These are phyloP conservation scores for Penicillium coprophilum DNA, from an alignment of 495 filamentous ascomycete genomes.

Conservation along the genomic window DNA sequence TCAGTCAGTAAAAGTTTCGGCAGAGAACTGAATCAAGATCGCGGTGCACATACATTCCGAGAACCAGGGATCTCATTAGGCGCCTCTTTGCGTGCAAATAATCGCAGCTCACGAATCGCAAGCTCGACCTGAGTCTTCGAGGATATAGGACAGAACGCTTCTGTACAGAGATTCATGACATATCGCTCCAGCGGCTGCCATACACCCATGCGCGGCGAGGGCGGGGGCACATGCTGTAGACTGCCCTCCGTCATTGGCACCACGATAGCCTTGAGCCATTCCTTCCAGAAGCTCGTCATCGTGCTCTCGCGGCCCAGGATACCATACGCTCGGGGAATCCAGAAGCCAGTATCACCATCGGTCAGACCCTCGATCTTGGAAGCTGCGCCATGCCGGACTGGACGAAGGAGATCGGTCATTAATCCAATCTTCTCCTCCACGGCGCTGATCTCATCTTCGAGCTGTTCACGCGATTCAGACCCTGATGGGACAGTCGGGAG, in stretches of 20 bases:
- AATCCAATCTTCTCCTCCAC: constrained; percentile 96
- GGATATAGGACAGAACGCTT: constrained; percentile 85
- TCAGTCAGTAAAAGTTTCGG: constrained; percentile 23
- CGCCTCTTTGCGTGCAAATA: constrained; percentile 92
- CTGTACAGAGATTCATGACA: constrained; percentile 95
- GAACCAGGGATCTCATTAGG: constrained; percentile 91
- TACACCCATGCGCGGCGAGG: constrained; percentile 86
- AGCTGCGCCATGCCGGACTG: constrained; percentile 88
- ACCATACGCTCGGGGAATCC: constrained; percentile 93
- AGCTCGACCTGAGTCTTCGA: constrained; percentile 97
- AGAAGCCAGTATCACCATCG: constrained; percentile 92
- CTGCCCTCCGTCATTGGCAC: constrained; percentile 93
- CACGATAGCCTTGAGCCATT: constrained; percentile 89
- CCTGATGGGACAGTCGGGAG: constrained; percentile 78
- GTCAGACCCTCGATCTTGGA: constrained; percentile 97
- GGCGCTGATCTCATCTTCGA: constrained; percentile 92
- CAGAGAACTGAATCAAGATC: neutral
- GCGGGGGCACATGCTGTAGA: constrained; percentile 77
- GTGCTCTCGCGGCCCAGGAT: constrained; percentile 83
- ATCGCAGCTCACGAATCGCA: constrained; percentile 79
- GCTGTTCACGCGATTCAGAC: constrained; percentile 71
- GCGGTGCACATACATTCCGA: constrained; percentile 55
- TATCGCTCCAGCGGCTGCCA: constrained; percentile 98
- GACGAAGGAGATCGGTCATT: constrained; percentile 93
- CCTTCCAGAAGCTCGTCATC: constrained; percentile 95